Evolutionary conservation across 495 filamentous ascomycete genomes (phyloP).

Genomic region (Penicilliopsis zonata): DNA sequence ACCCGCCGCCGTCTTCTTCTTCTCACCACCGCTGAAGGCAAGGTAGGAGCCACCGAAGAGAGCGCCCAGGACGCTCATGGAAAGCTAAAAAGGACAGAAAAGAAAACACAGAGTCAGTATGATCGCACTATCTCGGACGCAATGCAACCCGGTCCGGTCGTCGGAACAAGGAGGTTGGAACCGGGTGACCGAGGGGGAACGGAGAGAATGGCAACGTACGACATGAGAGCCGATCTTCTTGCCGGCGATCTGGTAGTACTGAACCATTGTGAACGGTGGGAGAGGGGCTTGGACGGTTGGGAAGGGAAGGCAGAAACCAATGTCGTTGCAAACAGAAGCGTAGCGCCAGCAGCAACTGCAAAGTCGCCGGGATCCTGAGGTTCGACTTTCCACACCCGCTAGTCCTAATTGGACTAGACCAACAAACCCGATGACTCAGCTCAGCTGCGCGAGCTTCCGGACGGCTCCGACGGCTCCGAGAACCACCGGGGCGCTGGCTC

Average conservation of each 20-base stretch:
- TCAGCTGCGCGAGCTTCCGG: background rate
- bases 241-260: slow-evolving; percentile 74
- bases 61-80: slow-evolving; percentile 68
- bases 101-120: slow-evolving; percentile 1
- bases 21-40: slow-evolving; percentile 48
- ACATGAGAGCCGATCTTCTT: slow-evolving; percentile 86
- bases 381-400: background rate
- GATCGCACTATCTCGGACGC: no score
- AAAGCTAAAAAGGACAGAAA: slow-evolving; percentile 50
- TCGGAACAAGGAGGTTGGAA: no score
- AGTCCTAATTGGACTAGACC: background rate
- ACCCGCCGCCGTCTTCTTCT: slow-evolving; percentile 41
- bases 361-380: no score
- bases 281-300: background rate
- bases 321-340: no score
- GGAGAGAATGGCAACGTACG: slow-evolving; percentile 43
- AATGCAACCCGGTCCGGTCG: no score
- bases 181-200: no score
- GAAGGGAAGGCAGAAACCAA: background rate
- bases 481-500: slow-evolving; percentile 1
- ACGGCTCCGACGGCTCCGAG: background rate
- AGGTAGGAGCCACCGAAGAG: slow-evolving; percentile 45
- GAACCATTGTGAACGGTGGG: slow-evolving; percentile 61
- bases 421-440: background rate
- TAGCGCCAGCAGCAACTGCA: no score